Evolutionary conservation across 2,329 filamentous ascomycete genomes (phyloP).

Genomic region (Trichocomaceae sp.): DNA sequence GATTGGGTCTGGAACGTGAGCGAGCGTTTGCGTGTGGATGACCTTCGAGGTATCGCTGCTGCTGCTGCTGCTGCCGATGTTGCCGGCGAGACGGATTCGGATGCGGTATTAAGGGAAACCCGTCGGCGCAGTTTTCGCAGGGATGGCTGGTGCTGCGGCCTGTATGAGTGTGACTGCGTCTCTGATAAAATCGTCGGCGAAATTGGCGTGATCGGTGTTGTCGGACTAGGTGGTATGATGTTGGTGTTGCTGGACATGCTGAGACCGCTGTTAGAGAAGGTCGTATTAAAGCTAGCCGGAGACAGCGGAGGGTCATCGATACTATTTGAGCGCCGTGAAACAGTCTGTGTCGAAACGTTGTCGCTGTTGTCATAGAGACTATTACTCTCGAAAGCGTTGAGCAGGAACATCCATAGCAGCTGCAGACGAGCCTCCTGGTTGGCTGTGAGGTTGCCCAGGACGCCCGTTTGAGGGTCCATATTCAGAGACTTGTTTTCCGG

Average conservation of each 20-base stretch:
- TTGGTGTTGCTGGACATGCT: slow-evolving; percentile 5
- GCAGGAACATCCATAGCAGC: slow-evolving; percentile 71
- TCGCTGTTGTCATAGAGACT: slow-evolving; percentile 36
- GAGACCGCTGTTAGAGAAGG: slow-evolving; percentile 2
- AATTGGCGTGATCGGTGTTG: background rate
- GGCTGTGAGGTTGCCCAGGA: slow-evolving; percentile 73
- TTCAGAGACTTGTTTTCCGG: background rate
- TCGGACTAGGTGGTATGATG: background rate
- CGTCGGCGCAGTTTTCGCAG: slow-evolving; percentile 8
- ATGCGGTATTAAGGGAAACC: slow-evolving; percentile 6
- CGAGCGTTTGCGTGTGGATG: slow-evolving; percentile 10
- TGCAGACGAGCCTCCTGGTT: slow-evolving; percentile 83
- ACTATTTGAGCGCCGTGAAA: slow-evolving; percentile 4
- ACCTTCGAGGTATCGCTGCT: background rate
- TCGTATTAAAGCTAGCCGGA: slow-evolving; percentile 10
- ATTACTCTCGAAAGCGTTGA: slow-evolving; percentile 48
- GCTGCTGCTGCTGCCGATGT: background rate
- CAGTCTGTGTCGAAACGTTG: slow-evolving; percentile 36
- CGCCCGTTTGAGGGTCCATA: slow-evolving; percentile 43
- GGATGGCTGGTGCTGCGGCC: slow-evolving; percentile 2
- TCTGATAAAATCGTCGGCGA: background rate
- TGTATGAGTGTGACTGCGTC: background rate
- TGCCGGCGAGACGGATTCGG: background rate
- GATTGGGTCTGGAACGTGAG: slow-evolving; percentile 16
- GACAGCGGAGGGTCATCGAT: slow-evolving; percentile 9